Conservation (phyloP, 2,329 filamentous ascomycete species). For the Fusarium zealandicum region DNA sequence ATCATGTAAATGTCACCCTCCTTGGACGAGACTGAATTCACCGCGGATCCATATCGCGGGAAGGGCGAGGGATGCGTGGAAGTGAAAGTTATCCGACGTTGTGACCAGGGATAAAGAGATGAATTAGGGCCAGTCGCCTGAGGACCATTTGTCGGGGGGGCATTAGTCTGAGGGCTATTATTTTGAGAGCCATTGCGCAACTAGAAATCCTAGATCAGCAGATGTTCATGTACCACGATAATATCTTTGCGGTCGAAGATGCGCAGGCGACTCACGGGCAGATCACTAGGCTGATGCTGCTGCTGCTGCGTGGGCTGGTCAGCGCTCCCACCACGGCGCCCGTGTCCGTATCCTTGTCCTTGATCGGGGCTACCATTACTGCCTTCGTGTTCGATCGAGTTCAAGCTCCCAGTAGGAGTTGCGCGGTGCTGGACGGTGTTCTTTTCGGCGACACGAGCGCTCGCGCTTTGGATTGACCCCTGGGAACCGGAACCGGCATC, state of each 20-base stretch:
- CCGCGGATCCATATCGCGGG: slow-evolving; percentile 94
- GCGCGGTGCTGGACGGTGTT: slow-evolving; percentile 60
- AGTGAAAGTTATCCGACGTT: slow-evolving; percentile 85
- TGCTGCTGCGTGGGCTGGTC: slow-evolving; percentile 55
- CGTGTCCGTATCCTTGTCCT: slow-evolving; percentile 48
- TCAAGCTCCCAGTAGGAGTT: slow-evolving; percentile 79
- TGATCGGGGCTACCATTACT: slow-evolving; percentile 70
- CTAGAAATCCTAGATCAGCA: slow-evolving; percentile 46
- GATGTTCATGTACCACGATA: not conserved
- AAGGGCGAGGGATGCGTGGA: slow-evolving; percentile 86
- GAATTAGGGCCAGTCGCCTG: slow-evolving; percentile 67
- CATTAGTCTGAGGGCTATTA: slow-evolving; percentile 56
- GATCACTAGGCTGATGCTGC: slow-evolving; percentile 44
- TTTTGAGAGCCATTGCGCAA: slow-evolving; percentile 61
- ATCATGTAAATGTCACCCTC: slow-evolving; percentile 98
- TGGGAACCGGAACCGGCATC: slow-evolving; percentile 58
- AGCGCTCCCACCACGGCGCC: slow-evolving; percentile 60
- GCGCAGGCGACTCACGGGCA: slow-evolving; percentile 50
- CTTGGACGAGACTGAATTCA: slow-evolving; percentile 91
- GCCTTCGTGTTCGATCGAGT: slow-evolving; percentile 69
- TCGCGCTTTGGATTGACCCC: slow-evolving; percentile 58
- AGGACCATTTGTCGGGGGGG: slow-evolving; percentile 55
- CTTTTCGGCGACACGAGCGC: slow-evolving; percentile 61
- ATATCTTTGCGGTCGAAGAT: not conserved
- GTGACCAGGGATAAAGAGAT: slow-evolving; percentile 95